These are phyloP conservation scores for Aleurites moluccanus DNA, from an alignment of 441 rosid species.

Conservation along the genomic window DNA sequence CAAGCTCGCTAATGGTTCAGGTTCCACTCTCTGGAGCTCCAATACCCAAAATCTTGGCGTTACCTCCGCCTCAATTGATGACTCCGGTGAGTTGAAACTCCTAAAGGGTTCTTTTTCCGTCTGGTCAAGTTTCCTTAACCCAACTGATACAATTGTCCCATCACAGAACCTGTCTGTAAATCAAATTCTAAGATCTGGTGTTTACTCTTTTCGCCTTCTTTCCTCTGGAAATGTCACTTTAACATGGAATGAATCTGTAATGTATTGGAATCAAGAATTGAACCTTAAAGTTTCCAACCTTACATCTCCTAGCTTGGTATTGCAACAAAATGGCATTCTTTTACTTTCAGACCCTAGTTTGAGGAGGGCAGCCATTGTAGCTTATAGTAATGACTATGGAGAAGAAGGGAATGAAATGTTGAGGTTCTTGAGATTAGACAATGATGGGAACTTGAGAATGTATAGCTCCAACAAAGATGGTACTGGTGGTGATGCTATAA, in stretches of 20 bases:
- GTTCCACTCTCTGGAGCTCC: constrained; percentile 56
- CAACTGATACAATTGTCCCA: constrained; percentile 65
- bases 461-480: constrained; percentile 34
- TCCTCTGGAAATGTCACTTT: constrained; percentile 52
- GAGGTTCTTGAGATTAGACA: constrained; percentile 59
- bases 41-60: constrained; percentile 44
- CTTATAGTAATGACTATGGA: constrained; percentile 70
- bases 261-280: constrained; percentile 58
- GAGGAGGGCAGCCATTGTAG: constrained; percentile 25
- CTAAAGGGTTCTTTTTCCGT: constrained; percentile 35
- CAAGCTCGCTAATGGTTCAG: constrained; percentile 57
- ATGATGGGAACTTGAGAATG: constrained; percentile 79
- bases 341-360: constrained; percentile 38
- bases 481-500: constrained; percentile 24
- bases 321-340: constrained; percentile 54
- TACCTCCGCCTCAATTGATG: constrained; percentile 48
- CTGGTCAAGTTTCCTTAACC: constrained; percentile 71
- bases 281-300: constrained; percentile 49
- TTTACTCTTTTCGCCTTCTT: constrained; percentile 51
- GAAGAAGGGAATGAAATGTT: constrained; percentile 45
- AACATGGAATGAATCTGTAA: constrained; percentile 44
- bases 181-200: constrained; percentile 46
- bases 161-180: constrained; percentile 52
- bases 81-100: constrained; percentile 54
- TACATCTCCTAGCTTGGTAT: constrained; percentile 43